Conservation (phyloP, 306 rosid species). For the Cercis canadensis region DNA sequence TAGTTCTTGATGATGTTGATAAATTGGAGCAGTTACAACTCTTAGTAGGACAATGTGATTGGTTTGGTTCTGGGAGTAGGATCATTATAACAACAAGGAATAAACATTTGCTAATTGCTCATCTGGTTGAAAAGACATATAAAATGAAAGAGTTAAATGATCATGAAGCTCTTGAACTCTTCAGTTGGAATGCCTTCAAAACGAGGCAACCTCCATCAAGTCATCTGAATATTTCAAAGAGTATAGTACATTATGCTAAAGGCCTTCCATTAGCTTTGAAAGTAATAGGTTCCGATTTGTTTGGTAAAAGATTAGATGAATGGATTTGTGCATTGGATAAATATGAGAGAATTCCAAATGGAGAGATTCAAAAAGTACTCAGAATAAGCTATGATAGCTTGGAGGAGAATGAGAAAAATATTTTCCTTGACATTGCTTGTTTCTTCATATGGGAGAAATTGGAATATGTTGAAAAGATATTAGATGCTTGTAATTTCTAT, state of each 20-base stretch:
- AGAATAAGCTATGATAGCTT: slow-evolving; percentile 18
- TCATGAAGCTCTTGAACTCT: not conserved
- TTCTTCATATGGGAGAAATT: too few relatives aligned
- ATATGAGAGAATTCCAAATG: not conserved
- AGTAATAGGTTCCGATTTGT: not conserved
- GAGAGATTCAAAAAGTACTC: not conserved
- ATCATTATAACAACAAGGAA: slow-evolving; percentile 13
- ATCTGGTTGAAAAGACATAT: not conserved
- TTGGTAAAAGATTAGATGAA: not conserved
- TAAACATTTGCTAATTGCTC: not conserved
- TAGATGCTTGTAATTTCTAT: too few relatives aligned
- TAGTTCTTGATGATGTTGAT: not conserved
- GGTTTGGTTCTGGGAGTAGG: not conserved
- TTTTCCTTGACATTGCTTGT: not conserved
- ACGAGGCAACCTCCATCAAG: not conserved
- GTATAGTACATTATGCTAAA: not conserved
- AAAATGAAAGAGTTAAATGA: not conserved
- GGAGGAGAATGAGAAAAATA: not conserved
- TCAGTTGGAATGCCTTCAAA: not conserved
- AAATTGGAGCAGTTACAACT: not conserved
- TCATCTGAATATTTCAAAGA: not conserved
- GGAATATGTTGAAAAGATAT: too few relatives aligned
- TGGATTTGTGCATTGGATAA: slow-evolving; percentile 8
- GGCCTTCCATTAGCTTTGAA: not conserved
- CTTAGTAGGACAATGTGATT: not conserved